Conservation (phyloP, 345 rosid species). For the Microcos paniculata region DNA sequence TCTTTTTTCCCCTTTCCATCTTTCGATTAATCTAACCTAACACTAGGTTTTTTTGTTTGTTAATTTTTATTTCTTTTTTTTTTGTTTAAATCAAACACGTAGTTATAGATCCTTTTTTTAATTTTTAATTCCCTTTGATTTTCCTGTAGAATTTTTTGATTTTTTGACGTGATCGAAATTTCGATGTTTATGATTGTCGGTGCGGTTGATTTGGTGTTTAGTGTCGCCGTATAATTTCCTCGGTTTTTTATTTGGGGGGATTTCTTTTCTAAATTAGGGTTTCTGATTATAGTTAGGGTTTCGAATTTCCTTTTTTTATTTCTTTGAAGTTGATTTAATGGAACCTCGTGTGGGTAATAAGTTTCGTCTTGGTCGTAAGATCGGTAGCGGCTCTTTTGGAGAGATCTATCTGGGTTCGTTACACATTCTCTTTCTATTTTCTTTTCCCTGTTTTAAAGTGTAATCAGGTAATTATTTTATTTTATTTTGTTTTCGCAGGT, state of each 20-base stretch:
- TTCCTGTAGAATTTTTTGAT: neutral
- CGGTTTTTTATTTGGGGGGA: conserved; percentile 2
- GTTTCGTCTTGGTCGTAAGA: conserved; percentile 89
- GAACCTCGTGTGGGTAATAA: conserved; percentile 87
- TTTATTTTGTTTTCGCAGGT: conserved; percentile 45
- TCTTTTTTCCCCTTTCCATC: neutral
- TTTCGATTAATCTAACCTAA: conserved; percentile 4
- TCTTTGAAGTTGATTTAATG: conserved; percentile 38
- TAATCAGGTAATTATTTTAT: neutral
- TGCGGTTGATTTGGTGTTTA: conserved; percentile 1
- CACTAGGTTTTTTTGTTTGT: neutral
- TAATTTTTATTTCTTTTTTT: neutral
- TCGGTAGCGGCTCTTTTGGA: conserved; percentile 98
- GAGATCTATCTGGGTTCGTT: conserved; percentile 92
- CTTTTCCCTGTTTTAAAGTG: neutral
- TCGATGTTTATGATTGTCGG: conserved; percentile 5
- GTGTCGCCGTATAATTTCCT: neutral
- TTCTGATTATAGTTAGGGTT: conserved; percentile 5
- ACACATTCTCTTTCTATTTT: neutral
- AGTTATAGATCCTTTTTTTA: neutral
- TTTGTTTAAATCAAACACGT: neutral
- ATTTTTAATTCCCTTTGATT: neutral
- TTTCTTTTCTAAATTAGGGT: neutral
- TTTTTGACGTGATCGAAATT: conserved; percentile 3
- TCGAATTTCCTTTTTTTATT: neutral